A percentile compares a stretch with the other conserved stretches of the same genome.
These are phyloP conservation scores for Leucocoprinus birnbaumii DNA, from an alignment of 768 basidiomycete species.

Conservation along the genomic window DNA sequence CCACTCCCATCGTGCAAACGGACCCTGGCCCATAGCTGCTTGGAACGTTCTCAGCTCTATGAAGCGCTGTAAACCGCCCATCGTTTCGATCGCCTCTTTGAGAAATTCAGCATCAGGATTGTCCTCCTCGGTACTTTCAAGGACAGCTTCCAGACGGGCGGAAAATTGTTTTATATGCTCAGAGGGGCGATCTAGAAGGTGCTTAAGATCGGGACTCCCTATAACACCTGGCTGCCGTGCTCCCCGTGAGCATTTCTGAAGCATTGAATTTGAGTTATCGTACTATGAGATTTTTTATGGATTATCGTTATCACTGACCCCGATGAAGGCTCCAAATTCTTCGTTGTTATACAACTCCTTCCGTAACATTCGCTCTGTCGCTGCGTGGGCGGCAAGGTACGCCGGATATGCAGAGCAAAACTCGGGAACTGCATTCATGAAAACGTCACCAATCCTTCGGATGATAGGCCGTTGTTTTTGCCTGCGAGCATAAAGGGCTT, in stretches of 20 bases:
- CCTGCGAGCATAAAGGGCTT: constrained; percentile 83
- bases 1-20: constrained; percentile 84
- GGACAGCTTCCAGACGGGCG: constrained; percentile 80
- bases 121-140: constrained; percentile 73
- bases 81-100: constrained; percentile 73
- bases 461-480: constrained; percentile 84
- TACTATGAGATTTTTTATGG: not conserved
- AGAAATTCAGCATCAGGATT: constrained; percentile 86
- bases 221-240: constrained; percentile 35
- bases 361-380: constrained; percentile 83
- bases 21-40: constrained; percentile 79
- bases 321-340: constrained; percentile 80
- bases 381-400: constrained; percentile 80
- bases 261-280: not conserved
- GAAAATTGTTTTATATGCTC: constrained; percentile 87
- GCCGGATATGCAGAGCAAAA: constrained; percentile 84
- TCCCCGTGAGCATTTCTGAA: constrained; percentile 40
- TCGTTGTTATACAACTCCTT: constrained; percentile 82
- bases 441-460: constrained; percentile 83
- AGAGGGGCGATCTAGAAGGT: constrained; percentile 69
- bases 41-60: constrained; percentile 90
- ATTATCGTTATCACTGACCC: constrained; percentile 46
- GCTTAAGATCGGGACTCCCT: constrained; percentile 61
- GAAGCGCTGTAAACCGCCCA: constrained; percentile 76
- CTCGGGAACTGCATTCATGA: constrained; percentile 81